Evolutionary conservation across 2,329 filamentous ascomycete species (phyloP).

Genomic region (Aspergillus tubingensis): DNA sequence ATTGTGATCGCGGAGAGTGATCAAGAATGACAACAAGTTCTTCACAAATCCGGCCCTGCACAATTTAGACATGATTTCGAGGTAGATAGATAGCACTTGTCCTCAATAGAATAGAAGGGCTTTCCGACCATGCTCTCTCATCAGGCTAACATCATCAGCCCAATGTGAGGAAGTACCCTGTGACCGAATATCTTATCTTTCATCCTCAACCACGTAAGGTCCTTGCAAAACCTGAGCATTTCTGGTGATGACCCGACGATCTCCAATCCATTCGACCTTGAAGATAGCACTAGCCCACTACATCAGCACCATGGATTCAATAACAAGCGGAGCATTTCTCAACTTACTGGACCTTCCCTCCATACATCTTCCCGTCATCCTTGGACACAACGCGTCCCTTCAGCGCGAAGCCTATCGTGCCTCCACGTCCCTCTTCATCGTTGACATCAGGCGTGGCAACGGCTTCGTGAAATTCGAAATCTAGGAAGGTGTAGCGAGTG

Average conservation of each 20-base stretch:
- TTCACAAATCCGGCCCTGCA: no score
- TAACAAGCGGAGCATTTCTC: not conserved
- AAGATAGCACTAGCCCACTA: not conserved
- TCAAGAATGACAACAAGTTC: no score
- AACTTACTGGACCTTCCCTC: not conserved
- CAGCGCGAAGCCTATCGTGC: not conserved
- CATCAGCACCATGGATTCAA: not conserved
- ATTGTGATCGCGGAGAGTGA: no score
- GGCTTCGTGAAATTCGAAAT: not conserved
- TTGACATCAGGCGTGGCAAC: not conserved
- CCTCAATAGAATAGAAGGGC: no score
- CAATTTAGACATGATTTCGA: no score
- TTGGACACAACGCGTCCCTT: not conserved
- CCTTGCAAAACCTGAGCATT: not conserved
- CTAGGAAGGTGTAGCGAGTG: not conserved
- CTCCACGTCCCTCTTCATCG: not conserved
- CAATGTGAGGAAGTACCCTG: no score
- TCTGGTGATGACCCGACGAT: not conserved
- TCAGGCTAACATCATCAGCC: no score
- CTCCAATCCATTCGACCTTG: not conserved
- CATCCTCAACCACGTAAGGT: not conserved
- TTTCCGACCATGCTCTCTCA: no score
- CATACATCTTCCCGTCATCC: not conserved
- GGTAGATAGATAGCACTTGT: no score
- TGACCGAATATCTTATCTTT: not conserved